Percentiles rank a stretch among this genome's conserved stretches.
These are phyloP conservation scores for Pelargonium cotyledonis DNA, from an alignment of 441 rosid species.

Conservation along the genomic window DNA sequence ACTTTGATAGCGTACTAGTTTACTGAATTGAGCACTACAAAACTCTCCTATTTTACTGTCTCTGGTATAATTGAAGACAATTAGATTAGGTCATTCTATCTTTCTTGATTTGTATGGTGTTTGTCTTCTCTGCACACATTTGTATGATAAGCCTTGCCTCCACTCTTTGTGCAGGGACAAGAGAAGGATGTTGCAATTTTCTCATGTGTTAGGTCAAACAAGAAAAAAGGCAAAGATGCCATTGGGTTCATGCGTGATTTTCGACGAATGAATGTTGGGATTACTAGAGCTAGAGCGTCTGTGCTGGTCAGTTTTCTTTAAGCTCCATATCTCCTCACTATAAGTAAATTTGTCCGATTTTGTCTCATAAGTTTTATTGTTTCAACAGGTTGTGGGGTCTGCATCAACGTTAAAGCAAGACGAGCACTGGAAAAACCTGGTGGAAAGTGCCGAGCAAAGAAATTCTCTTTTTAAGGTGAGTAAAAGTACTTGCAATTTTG, in stretches of 20 bases:
- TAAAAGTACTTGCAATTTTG: not conserved
- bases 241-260: conserved; percentile 81
- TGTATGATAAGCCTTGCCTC: not conserved
- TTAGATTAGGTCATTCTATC: too few species aligned
- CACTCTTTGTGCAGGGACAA: conserved; percentile 54
- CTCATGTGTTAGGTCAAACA: conserved; percentile 88
- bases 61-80: too few species aligned
- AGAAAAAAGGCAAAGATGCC: too few species aligned
- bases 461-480: conserved; percentile 54
- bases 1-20: too few species aligned
- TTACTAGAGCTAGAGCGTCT: conserved; percentile 85
- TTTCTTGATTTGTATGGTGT: not conserved
- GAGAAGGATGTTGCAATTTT: conserved; percentile 91
- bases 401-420: conserved; percentile 51
- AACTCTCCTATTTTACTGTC: too few species aligned
- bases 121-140: not conserved
- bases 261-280: conserved; percentile 91
- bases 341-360: not conserved
- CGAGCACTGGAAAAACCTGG: conserved; percentile 69
- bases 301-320: conserved; percentile 49
- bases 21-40: too few species aligned
- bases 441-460: conserved; percentile 68
- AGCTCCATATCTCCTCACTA: not conserved
- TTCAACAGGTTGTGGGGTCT: conserved; percentile 75
- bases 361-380: conserved; percentile 7